Evolutionary conservation across 441 rosid genomes (phyloP), one percentile per base, ranked within the genome.

Genomic region (Cnidoscolus chayamansa): DNA sequence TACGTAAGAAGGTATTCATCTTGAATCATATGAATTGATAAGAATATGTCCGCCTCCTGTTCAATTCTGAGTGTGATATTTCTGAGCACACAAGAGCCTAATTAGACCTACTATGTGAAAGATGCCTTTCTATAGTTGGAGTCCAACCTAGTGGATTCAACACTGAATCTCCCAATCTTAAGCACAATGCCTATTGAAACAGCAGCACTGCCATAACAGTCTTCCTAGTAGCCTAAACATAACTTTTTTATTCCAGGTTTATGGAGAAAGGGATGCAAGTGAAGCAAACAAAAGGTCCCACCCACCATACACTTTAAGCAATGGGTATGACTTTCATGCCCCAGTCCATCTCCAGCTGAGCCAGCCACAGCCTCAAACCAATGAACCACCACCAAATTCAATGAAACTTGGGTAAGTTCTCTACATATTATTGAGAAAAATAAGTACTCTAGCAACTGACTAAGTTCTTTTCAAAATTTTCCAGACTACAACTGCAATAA

Each of bases 1-100:
- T 91, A 69, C 83, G 78, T 65, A 88, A 83, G 80, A 85, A 92
- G 97, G 98, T 95, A 85, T 10, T 47, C 15, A 51, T 60, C 69
- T 67, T 49, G 30, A 19, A 71, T 19, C 55, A 51, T 40, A 49
- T 19, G 67, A 25, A 71, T 19, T 50, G 37, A 19, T 51, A 57
- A 10, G 53, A 37, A 61, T 10, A 12, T 50, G 10, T 17, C 47
- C 50, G 32, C 61, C 62, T 32, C 10, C 35, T 63, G 12, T 40
- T 76, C 51, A 54, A 49, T 62, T 45, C 12, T 61, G 2, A 69
- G 50, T 12, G 57, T 13, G 11, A 60, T 60, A 7, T 60, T 60
- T 1, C 25, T 60, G 45, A 10, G 11, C n/a, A 31, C 2, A 2
- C 31, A 12, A 57, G 25, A 25, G 25, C 25, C 25, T 25, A 25